Evolutionary conservation across 345 rosid species (phyloP).

Genomic region (Lagerstroemia speciosa): DNA sequence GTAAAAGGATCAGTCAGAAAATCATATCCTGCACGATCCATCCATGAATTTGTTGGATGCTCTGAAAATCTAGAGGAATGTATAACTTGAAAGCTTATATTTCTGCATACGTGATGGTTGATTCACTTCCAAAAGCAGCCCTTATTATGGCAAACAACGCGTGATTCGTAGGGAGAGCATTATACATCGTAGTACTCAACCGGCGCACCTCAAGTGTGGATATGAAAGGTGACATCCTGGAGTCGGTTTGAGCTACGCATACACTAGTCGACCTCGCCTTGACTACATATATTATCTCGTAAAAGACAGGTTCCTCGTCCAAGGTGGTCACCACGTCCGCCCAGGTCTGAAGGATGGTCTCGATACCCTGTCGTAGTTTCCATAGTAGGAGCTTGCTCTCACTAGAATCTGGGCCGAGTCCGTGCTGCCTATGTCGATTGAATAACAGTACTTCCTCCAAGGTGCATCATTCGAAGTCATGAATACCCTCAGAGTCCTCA

Average conservation of each 20-base stretch:
- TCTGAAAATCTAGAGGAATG: too few species aligned
- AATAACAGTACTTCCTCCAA: neutral
- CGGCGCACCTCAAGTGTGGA: constrained; percentile 19
- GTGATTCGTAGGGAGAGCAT: neutral
- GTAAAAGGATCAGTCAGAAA: too few species aligned
- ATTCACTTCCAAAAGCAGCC: constrained; percentile 6
- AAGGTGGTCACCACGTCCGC: constrained; percentile 8
- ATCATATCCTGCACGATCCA: too few species aligned
- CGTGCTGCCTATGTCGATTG: neutral
- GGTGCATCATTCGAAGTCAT: neutral
- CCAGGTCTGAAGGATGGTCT: constrained; percentile 22
- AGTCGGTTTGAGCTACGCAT: constrained; percentile 20
- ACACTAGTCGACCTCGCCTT: constrained; percentile 12
- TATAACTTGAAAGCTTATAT: too few species aligned
- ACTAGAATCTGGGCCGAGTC: constrained; percentile 9
- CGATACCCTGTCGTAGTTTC: constrained; percentile 16
- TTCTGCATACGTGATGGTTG: constrained; percentile 1
- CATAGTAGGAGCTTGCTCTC: constrained; percentile 20
- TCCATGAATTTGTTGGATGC: too few species aligned
- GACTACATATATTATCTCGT: constrained; percentile 13
- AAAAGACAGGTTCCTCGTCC: neutral
- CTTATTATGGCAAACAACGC: constrained; percentile 10
- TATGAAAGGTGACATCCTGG: constrained; percentile 23
- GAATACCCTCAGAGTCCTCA: neutral
- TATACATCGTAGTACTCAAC: constrained; percentile 15